Evolutionary conservation across 257 asterid species (phyloP).

Genomic region (Plantago elongata): DNA sequence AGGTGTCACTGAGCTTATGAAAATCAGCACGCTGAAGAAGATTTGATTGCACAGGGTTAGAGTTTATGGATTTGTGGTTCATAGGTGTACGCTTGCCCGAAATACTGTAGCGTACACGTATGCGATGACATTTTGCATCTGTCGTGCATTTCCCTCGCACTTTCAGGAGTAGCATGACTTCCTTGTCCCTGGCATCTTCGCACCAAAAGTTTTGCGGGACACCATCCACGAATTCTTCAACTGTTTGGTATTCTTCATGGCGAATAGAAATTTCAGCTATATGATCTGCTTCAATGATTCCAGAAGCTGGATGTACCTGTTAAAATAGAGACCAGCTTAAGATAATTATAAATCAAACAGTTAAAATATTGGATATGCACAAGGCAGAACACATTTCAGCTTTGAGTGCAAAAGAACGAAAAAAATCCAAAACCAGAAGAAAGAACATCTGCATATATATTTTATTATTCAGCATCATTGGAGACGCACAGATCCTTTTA

Average conservation of each 20-base stretch:
- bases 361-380: neutral
- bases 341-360: neutral
- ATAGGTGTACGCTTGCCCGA: constrained; percentile 54
- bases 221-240: constrained; percentile 89
- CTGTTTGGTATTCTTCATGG: constrained; percentile 70
- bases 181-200: constrained; percentile 94
- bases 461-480: neutral
- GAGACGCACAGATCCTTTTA: neutral
- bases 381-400: too few relatives aligned
- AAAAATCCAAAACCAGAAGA: neutral
- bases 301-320: constrained; percentile 82
- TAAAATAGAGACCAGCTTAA: constrained; percentile 19
- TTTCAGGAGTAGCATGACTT: constrained; percentile 53
- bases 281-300: constrained; percentile 66
- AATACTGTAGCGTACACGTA: constrained; percentile 76
- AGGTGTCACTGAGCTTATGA: constrained; percentile 40
- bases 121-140: constrained; percentile 52
- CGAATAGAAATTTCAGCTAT: constrained; percentile 67
- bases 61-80: constrained; percentile 29
- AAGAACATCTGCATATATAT: neutral
- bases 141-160: constrained; percentile 61
- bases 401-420: too few relatives aligned
- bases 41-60: constrained; percentile 35
- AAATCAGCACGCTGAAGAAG: constrained; percentile 71
- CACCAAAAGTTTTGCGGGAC: constrained; percentile 81